A percentile compares a stretch with the other conserved stretches of the same genome.
Evolutionary conservation across 768 basidiomycete genomes (phyloP).

Genomic region (Rhodotorula diobovata): DNA sequence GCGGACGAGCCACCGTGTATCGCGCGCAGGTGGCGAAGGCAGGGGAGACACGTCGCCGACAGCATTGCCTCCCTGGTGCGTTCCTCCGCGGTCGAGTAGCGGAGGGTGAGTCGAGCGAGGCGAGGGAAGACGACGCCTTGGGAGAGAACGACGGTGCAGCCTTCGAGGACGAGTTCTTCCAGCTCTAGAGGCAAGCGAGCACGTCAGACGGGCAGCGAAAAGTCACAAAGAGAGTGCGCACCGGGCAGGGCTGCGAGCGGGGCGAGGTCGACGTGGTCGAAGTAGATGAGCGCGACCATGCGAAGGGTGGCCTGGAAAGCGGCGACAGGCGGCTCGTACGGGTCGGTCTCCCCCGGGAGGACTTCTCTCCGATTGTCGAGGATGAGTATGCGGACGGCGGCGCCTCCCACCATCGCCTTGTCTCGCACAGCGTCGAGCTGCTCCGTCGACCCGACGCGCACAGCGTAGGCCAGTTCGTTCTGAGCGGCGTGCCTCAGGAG

Average conservation of each 20-base stretch:
- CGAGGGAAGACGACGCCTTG: neutral
- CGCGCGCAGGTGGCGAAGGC: neutral
- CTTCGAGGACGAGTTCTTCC: neutral
- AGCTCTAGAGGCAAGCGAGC: neutral
- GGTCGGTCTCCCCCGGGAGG: too few species aligned
- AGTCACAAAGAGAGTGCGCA: neutral
- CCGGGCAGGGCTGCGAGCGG: neutral
- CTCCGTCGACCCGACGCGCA: too few species aligned
- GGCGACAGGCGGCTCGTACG: too few species aligned
- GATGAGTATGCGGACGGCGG: neutral
- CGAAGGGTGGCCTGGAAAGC: neutral
- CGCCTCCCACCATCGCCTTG: too few species aligned
- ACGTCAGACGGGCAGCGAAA: too few species aligned
- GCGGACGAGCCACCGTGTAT: too few species aligned
- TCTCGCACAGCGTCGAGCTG: too few species aligned
- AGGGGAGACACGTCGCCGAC: neutral
- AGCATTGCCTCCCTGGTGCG: neutral
- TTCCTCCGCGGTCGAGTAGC: neutral
- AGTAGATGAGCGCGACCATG: neutral
- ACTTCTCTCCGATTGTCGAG: neutral
- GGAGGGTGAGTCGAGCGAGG: neutral
- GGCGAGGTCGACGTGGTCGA: neutral
- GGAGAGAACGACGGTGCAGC: neutral
- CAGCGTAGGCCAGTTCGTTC: neutral
- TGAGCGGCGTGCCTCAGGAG: neutral